Evolutionary conservation across 2,329 filamentous ascomycete species (phyloP), one percentile per base, ranked within the genome.

Genomic region (Trichoderma semiorbis): DNA sequence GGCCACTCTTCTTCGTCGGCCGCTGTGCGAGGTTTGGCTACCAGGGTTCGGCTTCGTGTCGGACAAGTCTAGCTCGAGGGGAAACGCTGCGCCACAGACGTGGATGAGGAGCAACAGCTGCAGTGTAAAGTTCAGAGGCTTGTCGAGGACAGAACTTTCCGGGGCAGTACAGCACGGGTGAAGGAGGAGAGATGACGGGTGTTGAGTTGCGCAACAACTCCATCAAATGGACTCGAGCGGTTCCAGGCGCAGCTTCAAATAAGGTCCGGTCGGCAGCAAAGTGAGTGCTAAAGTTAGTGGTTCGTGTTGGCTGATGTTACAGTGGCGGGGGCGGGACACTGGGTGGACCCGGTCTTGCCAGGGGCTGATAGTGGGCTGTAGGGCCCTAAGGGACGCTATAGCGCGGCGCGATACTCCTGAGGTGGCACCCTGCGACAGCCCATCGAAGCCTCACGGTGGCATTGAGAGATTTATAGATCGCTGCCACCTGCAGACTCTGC

Each of bases 261-360:
- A 67, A 66, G 47, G 57, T 34, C 57, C 32, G 57, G 57, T 34
- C 30, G 65, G 47, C 47, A 53, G 47, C 47, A 24, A 69, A 39
- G 65, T 16, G 65, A 60, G 26, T 60, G 53, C 65, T 69, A 61
- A 61, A 69, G 65, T 60, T 69, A 69, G 65, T 60, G 67, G 55
- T 53, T 69, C 67, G 67, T 61, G 67, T 62, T 62, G 67, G 57
- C 67, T 69, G 67, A 69, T 58, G 63, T 63, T 72, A 73, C 70
- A 72, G 77, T 78, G 77, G 77, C 75, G 77, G 77, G 77, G 77
- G 76, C 76, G 77, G 77, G 76, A 77, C 76, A 77, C 64, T 73
- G 74, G 74, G 72, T 58, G 61, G 69, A 50, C 55, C 62, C 30
- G 24, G 36, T n/a, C 39, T 43, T 62, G 66, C 66, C 67, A 69